Conservation (phyloP, 352 stramenopile genomes). For the Pythium insidiosum region DNA sequence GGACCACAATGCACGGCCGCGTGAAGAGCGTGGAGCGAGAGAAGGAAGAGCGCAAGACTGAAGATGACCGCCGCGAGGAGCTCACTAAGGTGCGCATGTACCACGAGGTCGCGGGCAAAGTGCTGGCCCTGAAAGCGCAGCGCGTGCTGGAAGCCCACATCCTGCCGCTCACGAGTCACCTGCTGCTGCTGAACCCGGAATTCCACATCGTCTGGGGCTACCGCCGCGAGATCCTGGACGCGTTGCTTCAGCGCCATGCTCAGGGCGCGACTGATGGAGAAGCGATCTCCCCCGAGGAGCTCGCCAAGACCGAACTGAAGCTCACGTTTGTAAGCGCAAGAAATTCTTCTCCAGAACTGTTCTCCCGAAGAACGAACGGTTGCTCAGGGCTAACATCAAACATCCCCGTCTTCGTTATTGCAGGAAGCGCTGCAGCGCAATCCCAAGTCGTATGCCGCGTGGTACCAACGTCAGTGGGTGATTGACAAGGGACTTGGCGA, state of each 20-base stretch:
- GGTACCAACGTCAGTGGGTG: constrained; percentile 86
- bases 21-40: constrained; percentile 71
- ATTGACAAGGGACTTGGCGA: constrained; percentile 62
- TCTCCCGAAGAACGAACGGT: too few species aligned
- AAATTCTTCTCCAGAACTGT: background rate
- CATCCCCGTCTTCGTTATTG: too few species aligned
- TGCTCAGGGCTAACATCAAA: too few species aligned
- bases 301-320: constrained; percentile 84
- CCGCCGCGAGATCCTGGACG: constrained; percentile 87
- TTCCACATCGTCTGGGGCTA: constrained; percentile 97
- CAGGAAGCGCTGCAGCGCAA: constrained; percentile 91
- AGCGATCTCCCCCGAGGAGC: constrained; percentile 29
- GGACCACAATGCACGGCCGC: constrained; percentile 74
- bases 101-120: constrained; percentile 65
- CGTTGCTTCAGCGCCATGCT: too few species aligned
- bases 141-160: constrained; percentile 34
- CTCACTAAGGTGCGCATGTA: constrained; percentile 63
- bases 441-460: constrained; percentile 95
- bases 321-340: constrained; percentile 53
- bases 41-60: constrained; percentile 58
- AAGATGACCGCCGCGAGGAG: constrained; percentile 54
- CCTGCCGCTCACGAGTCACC: constrained; percentile 85
- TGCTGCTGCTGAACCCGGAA: constrained; percentile 95
- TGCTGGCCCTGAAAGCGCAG: constrained; percentile 55
- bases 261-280: too few species aligned